phyloP scores from a whole-genome alignment of 164 flowering plant genomes.

The Sedum album region DNA sequence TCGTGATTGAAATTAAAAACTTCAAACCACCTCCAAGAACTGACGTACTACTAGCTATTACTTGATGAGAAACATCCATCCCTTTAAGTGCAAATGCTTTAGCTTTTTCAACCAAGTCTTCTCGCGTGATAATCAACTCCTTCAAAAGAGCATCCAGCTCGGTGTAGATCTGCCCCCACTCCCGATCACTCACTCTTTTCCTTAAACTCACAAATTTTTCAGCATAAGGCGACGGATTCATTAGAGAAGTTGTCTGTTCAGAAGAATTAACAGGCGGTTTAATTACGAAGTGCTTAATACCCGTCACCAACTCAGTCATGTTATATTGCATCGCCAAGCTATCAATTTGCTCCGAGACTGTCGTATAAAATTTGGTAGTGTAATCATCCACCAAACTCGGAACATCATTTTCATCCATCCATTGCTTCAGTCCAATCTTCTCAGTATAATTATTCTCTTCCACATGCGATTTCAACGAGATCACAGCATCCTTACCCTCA shows the following conservation, averaged over 20 bases:
- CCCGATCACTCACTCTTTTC: constrained; percentile 19
- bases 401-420: constrained; percentile 96
- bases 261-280: not conserved
- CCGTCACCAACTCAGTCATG: constrained; percentile 71
- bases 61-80: not conserved
- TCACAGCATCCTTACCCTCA: constrained; percentile 88
- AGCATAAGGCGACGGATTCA: not conserved
- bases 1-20: constrained; percentile 41
- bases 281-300: constrained; percentile 46
- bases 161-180: constrained; percentile 23
- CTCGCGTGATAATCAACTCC: constrained; percentile 5
- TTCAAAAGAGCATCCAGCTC: not conserved
- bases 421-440: constrained; percentile 67
- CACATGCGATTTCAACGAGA: constrained; percentile 66
- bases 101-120: not conserved
- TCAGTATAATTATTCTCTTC: constrained; percentile 80
- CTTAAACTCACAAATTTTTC: not conserved
- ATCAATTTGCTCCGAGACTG: constrained; percentile 71
- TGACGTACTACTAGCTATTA: constrained; percentile 29
- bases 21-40: constrained; percentile 67
- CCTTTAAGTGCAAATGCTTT: constrained; percentile 1
- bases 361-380: constrained; percentile 52
- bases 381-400: constrained; percentile 74
- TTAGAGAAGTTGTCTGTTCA: not conserved
- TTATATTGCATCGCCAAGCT: constrained; percentile 72